Percentiles rank a stretch among this genome's conserved stretches.
Conservation (phyloP, 2,329 filamentous ascomycete species). For the Chaetomium strumarium region DNA sequence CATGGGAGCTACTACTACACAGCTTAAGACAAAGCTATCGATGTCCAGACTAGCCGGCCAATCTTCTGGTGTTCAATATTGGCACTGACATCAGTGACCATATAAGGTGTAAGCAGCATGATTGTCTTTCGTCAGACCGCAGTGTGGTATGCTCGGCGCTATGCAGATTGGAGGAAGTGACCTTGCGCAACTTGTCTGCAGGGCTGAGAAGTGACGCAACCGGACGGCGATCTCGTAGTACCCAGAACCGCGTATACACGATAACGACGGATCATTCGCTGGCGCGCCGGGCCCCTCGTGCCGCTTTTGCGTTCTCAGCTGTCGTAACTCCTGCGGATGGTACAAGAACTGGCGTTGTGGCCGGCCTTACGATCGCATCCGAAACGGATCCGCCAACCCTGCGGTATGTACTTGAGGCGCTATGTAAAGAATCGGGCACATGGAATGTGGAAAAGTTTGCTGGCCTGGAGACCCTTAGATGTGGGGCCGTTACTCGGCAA, state of each 20-base stretch:
- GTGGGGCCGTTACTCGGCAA: constrained; percentile 21
- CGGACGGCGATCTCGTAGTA: neutral
- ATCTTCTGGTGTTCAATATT: too few relatives aligned
- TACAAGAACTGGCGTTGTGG: neutral
- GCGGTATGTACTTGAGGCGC: neutral
- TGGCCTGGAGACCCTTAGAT: constrained; percentile 23
- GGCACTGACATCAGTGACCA: neutral
- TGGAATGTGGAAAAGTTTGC: constrained; percentile 22
- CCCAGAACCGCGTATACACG: neutral
- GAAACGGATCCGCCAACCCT: constrained; percentile 2
- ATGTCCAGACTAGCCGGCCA: neutral
- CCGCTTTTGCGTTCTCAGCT: neutral
- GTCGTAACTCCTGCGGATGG: neutral
- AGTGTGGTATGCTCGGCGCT: neutral
- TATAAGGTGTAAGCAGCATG: neutral
- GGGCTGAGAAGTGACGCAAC: constrained; percentile 12
- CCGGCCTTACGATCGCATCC: constrained; percentile 4
- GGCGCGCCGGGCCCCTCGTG: neutral
- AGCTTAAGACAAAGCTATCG: neutral
- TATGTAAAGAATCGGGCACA: constrained; percentile 15
- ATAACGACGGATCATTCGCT: neutral
- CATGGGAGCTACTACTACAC: too few relatives aligned
- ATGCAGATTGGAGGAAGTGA: neutral
- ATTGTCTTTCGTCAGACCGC: neutral
- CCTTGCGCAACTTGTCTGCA: constrained; percentile 5